Evolutionary conservation across 2,329 filamentous ascomycete genomes (phyloP).

Genomic region (Hirsutella minnesotensis): DNA sequence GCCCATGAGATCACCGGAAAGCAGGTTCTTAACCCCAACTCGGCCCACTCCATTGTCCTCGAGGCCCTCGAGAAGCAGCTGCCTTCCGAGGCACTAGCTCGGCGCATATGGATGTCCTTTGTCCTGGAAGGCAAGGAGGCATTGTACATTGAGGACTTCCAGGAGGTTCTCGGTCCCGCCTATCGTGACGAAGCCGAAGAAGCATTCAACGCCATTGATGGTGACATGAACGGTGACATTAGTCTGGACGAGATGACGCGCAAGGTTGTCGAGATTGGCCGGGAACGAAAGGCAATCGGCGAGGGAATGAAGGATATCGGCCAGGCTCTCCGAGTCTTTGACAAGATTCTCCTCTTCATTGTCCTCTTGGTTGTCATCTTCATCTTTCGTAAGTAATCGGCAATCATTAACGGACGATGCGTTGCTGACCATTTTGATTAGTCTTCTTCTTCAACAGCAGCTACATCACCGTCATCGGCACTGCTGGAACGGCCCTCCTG

Average conservation of each 20-base stretch:
- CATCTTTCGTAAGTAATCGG: constrained; percentile 53
- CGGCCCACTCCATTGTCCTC: constrained; percentile 79
- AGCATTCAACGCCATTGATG: constrained; percentile 69
- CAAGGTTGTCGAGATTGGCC: constrained; percentile 72
- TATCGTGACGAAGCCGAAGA: constrained; percentile 73
- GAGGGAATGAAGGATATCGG: constrained; percentile 97
- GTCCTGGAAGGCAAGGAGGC: constrained; percentile 80
- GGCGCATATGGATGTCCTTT: constrained; percentile 95
- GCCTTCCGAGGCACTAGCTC: constrained; percentile 85
- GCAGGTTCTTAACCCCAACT: constrained; percentile 86
- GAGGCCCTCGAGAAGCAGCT: constrained; percentile 76
- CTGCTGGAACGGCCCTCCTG: constrained; percentile 80
- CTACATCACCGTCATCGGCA: constrained; percentile 76
- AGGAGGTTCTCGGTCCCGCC: constrained; percentile 72
- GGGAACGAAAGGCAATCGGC: constrained; percentile 76
- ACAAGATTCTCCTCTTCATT: constrained; percentile 72
- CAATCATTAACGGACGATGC: too few relatives aligned
- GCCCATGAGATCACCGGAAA: constrained; percentile 93
- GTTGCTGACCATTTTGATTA: too few relatives aligned
- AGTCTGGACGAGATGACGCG: constrained; percentile 91
- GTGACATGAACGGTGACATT: constrained; percentile 86
- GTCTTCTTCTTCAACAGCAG: constrained; percentile 81
- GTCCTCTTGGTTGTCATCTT: constrained; percentile 73
- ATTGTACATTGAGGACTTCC: constrained; percentile 68
- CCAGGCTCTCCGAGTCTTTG: constrained; percentile 82